Conservation (phyloP, 441 rosid species). For the Erodium chrysanthum region DNA sequence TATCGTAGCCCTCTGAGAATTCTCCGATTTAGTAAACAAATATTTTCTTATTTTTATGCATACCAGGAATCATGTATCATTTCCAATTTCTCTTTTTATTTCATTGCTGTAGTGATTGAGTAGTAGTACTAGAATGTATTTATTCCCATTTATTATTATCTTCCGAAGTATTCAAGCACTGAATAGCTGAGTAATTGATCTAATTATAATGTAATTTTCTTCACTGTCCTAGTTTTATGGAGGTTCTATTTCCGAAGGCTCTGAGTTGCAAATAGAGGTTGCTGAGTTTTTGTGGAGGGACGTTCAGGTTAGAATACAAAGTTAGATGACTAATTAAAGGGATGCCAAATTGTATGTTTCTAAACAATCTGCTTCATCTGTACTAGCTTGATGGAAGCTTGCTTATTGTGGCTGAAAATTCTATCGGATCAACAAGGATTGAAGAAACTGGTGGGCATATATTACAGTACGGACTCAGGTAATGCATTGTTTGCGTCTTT, state of each 20-base stretch:
- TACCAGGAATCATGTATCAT: background rate
- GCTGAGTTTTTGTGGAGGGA: slow-evolving; percentile 86
- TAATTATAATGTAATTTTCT: slow-evolving; percentile 10
- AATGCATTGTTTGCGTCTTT: slow-evolving; percentile 4
- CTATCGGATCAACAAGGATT: slow-evolving; percentile 56
- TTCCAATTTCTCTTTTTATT: background rate
- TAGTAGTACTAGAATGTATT: background rate
- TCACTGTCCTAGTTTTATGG: slow-evolving; percentile 45
- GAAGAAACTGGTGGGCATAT: slow-evolving; percentile 46
- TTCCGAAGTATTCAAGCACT: slow-evolving; percentile 11
- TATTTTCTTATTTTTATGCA: background rate
- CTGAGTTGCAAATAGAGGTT: slow-evolving; percentile 78
- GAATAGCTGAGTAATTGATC: slow-evolving; percentile 10
- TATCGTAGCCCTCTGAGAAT: background rate
- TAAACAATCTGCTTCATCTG: slow-evolving; percentile 21
- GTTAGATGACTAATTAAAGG: slow-evolving; percentile 7
- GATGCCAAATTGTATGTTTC: slow-evolving; percentile 10
- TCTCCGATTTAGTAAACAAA: background rate
- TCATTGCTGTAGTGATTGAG: background rate
- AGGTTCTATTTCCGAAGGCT: slow-evolving; percentile 65
- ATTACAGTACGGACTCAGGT: slow-evolving; percentile 69
- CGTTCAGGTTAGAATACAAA: slow-evolving; percentile 49
- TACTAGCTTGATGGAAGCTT: slow-evolving; percentile 81
- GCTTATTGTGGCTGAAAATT: slow-evolving; percentile 52
- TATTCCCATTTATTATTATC: background rate